These are phyloP conservation scores for Naganishia liquefaciens DNA, from an alignment of 1,284 basidiomycete genomes.

Conservation along the genomic window DNA sequence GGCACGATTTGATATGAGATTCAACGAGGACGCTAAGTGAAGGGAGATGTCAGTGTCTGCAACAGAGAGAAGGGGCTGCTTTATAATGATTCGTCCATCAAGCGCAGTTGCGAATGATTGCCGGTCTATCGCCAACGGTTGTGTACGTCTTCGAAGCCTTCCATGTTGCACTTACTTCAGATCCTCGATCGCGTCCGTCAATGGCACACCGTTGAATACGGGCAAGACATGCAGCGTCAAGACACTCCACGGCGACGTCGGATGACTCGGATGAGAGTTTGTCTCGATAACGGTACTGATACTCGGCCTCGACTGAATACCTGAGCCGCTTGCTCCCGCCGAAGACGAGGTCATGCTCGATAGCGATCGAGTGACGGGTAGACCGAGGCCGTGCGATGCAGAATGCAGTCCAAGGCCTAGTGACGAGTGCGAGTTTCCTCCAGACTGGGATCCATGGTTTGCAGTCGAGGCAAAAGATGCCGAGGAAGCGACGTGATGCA, in stretches of 20 bases:
- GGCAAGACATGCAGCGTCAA: conserved; percentile 84
- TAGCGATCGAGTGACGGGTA: background rate
- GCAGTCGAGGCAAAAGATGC: conserved; percentile 5
- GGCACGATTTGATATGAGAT: conserved; percentile 66
- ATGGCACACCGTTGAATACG: conserved; percentile 84
- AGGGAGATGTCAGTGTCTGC: background rate
- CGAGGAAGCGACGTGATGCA: conserved; percentile 12
- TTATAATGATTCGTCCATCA: too few relatives aligned
- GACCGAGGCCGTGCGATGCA: background rate
- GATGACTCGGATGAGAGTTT: conserved; percentile 42
- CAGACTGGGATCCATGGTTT: conserved; percentile 1
- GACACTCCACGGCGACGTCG: conserved; percentile 67
- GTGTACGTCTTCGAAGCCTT: background rate
- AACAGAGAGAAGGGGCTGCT: too few relatives aligned
- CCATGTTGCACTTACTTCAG: conserved; percentile 61
- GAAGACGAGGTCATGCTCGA: conserved; percentile 10
- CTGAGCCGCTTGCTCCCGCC: background rate
- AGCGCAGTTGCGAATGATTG: too few relatives aligned
- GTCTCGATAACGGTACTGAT: conserved; percentile 13
- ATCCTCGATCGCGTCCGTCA: conserved; percentile 88
- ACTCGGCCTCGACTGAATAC: conserved; percentile 1
- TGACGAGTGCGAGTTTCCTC: background rate
- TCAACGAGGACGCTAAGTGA: conserved; percentile 61
- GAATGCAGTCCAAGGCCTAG: background rate
- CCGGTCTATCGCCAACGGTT: background rate